A percentile compares a stretch with the other conserved stretches of the same genome.
These are phyloP conservation scores for Lentinula boryana DNA, from an alignment of 768 basidiomycete species.

Conservation along the genomic window DNA sequence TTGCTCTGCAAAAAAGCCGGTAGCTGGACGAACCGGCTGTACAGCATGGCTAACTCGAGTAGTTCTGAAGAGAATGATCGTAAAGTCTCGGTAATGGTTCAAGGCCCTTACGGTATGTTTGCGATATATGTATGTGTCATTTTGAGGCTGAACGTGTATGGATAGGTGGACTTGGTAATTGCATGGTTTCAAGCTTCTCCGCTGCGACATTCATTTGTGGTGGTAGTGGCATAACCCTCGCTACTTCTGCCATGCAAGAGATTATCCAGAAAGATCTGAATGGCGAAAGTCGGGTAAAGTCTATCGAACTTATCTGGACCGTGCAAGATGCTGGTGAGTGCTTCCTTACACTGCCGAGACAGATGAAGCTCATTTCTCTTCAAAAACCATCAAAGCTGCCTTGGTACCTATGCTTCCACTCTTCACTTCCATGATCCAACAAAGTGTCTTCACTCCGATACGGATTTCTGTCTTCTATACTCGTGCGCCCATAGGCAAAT, in stretches of 20 bases:
- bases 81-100: slow-evolving; percentile 25
- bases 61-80: slow-evolving; percentile 13
- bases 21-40: slow-evolving; percentile 38
- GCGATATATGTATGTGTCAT: background rate
- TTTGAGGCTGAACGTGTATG: slow-evolving; percentile 11
- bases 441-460: slow-evolving; percentile 20
- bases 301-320: slow-evolving; percentile 49
- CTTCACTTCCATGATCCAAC: slow-evolving; percentile 26
- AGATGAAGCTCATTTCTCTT: background rate
- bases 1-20: slow-evolving; percentile 39
- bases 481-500: slow-evolving; percentile 22
- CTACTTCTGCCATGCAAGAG: slow-evolving; percentile 41
- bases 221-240: slow-evolving; percentile 56
- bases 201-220: slow-evolving; percentile 48
- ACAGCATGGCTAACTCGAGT: slow-evolving; percentile 22
- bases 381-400: slow-evolving; percentile 16
- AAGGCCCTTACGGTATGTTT: slow-evolving; percentile 39
- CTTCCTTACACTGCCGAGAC: background rate
- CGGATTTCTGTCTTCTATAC: slow-evolving; percentile 37
- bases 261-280: slow-evolving; percentile 30
- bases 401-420: slow-evolving; percentile 28
- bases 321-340: slow-evolving; percentile 32
- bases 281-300: slow-evolving; percentile 29
- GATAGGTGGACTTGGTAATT: slow-evolving; percentile 37
- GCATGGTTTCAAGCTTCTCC: slow-evolving; percentile 40